These are phyloP conservation scores for Spinellus fusiger DNA, from an alignment of 192 early-diverging fungal species.

Conservation along the genomic window DNA sequence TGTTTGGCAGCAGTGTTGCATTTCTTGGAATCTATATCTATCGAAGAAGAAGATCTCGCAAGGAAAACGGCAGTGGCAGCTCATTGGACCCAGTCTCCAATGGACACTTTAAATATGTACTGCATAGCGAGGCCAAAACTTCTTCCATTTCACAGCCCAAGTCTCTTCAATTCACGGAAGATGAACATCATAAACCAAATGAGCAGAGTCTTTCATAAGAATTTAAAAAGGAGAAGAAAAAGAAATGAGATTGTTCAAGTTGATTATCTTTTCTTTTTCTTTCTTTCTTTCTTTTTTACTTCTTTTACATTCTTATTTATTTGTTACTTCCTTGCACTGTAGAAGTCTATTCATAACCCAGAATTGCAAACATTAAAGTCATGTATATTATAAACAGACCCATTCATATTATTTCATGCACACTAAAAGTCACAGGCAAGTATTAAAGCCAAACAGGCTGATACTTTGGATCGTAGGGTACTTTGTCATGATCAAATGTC, in stretches of 20 bases:
- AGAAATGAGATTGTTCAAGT: too few relatives aligned
- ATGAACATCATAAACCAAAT: neutral
- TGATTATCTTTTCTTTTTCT: too few relatives aligned
- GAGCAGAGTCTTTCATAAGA: neutral
- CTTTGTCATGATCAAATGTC: slow-evolving; percentile 41
- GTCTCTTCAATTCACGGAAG: neutral
- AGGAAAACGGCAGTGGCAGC: neutral
- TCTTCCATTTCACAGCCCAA: neutral
- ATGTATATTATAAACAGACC: too few relatives aligned
- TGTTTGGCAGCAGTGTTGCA: slow-evolving; percentile 5
- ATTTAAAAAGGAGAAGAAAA: too few relatives aligned
- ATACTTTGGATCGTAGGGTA: slow-evolving; percentile 37
- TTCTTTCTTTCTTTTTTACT: too few relatives aligned
- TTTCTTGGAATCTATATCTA: slow-evolving; percentile 1
- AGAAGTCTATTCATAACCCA: too few relatives aligned
- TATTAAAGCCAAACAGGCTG: slow-evolving; percentile 46
- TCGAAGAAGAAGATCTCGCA: neutral
- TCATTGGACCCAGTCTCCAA: neutral
- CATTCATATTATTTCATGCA: too few relatives aligned
- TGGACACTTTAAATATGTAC: neutral
- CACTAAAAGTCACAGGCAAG: neutral
- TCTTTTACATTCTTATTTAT: too few relatives aligned
- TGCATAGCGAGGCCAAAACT: neutral
- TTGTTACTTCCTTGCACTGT: too few relatives aligned
- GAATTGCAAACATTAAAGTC: too few relatives aligned